A percentile compares a stretch with the other conserved stretches of the same genome.
Conservation (phyloP, 2,329 filamentous ascomycete genomes). For the Claviceps pazoutovae region DNA sequence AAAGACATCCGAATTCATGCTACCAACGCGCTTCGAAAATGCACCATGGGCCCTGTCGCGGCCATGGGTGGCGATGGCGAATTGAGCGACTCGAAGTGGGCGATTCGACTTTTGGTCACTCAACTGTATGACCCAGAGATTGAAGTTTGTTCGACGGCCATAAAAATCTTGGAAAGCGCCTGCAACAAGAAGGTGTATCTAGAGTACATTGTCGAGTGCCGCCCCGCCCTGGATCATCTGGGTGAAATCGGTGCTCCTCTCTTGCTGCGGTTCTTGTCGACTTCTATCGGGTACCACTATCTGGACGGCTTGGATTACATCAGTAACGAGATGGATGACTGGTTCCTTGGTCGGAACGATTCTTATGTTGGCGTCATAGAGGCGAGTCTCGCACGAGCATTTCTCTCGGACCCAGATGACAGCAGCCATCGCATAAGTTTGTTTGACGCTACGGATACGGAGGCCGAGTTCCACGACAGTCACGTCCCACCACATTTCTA, state of each 20-base stretch:
- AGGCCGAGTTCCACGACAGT: conserved; percentile 44
- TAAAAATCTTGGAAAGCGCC: conserved; percentile 94
- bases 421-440: conserved; percentile 42
- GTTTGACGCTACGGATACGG: conserved; percentile 43
- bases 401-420: conserved; percentile 51
- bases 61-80: conserved; percentile 24
- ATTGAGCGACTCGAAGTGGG: conserved; percentile 73
- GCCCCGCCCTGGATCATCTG: conserved; percentile 84
- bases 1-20: conserved; percentile 86
- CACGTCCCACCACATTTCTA: conserved; percentile 96
- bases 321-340: conserved; percentile 98
- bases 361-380: conserved; percentile 91
- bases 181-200: conserved; percentile 85
- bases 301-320: conserved; percentile 95
- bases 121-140: conserved; percentile 96
- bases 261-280: conserved; percentile 82
- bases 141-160: conserved; percentile 87
- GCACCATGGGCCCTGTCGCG: conserved; percentile 44
- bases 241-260: conserved; percentile 93
- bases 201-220: conserved; percentile 93
- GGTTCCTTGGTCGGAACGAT: conserved; percentile 94
- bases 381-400: conserved; percentile 81
- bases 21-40: conserved; percentile 76
- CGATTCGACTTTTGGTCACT: conserved; percentile 90
- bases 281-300: conserved; percentile 95